Evolutionary conservation across 495 filamentous ascomycete species (phyloP), one percentile per base, ranked within the genome.

Genomic region (Sordaria brevicollis): DNA sequence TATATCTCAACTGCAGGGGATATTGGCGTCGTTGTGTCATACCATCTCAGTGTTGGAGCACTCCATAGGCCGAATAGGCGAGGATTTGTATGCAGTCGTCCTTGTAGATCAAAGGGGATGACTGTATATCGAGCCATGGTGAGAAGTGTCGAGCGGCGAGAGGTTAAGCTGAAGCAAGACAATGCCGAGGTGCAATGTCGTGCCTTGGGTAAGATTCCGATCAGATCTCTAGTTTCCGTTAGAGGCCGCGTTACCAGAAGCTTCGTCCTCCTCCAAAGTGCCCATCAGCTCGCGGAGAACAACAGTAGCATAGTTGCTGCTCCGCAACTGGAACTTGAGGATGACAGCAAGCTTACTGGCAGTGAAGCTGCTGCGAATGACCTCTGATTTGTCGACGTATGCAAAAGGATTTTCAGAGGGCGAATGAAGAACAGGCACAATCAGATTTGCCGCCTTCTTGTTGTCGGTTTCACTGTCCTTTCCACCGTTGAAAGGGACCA

Each of bases 221-320:
- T 31, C 21, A 3, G 49, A 62, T 17, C 25, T 62, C 15, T 31
- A 62, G 25, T 17, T 62, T 31, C 49, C 49, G 13, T 62, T 6
- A 33, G 25, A 62, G 49, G 21, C 25, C 21, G 21, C 49, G 49
- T 15, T 2, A 21, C 19, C 69, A 62, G 33, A 19, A 11, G 21
- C 49, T 2, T 4, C 43, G 33, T 62, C 19, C 49, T 35, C 49
- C 21, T 62, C 49, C 2, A 7, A 17, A 31, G 72, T 73, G 62
- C 79, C 79, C 79, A 80, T 81, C 49, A 99, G 81, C 83, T 99
- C 95, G 49, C 95, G 85, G 71, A 99, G 82, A 9, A 93, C 95
- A 86, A 99, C 91, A 2, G 96, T 99, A 0, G 95, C 95, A 76
- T 98, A 99, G 77, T 94, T 92, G 78, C 93, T 94, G 2, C 88